These are phyloP conservation scores for Paraconiothyrium sp. DNA, from an alignment of 2,329 filamentous ascomycete genomes.

Conservation along the genomic window DNA sequence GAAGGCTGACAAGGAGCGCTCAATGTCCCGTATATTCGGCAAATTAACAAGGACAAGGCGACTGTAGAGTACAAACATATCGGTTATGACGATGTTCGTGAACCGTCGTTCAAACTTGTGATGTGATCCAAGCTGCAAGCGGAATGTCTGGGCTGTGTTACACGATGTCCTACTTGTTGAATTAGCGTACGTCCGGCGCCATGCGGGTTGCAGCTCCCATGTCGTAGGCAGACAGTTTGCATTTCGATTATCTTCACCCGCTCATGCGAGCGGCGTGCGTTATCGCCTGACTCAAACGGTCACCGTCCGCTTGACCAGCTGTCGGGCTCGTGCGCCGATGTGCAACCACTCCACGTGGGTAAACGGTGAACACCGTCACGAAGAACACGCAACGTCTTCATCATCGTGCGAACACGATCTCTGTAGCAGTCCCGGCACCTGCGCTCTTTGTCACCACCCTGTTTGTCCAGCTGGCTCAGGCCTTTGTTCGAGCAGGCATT, in stretches of 20 bases:
- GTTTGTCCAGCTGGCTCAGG: neutral
- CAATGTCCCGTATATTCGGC: conserved; percentile 70
- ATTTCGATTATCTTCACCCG: neutral
- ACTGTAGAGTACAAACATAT: conserved; percentile 66
- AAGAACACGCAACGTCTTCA: conserved; percentile 5
- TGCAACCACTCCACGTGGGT: conserved; percentile 13
- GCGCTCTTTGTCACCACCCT: neutral
- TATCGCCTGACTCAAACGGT: conserved; percentile 10
- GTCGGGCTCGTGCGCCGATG: conserved; percentile 6
- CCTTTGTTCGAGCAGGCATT: conserved; percentile 4
- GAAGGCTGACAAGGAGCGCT: conserved; percentile 44
- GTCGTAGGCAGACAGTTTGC: neutral
- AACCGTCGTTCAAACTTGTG: conserved; percentile 69
- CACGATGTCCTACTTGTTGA: neutral
- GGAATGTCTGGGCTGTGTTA: neutral
- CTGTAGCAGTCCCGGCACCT: neutral
- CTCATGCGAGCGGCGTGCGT: neutral
- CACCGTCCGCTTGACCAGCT: conserved; percentile 9
- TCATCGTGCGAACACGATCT: neutral
- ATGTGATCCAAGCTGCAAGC: conserved; percentile 48
- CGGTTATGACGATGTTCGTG: conserved; percentile 69
- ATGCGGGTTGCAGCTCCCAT: neutral
- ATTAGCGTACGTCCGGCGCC: neutral
- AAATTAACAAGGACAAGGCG: conserved; percentile 70
- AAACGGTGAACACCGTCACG: conserved; percentile 2